Percentiles rank a stretch among this genome's conserved stretches.
phyloP scores from a whole-genome alignment of 352 stramenopile species.

The Pythium periplocum region DNA sequence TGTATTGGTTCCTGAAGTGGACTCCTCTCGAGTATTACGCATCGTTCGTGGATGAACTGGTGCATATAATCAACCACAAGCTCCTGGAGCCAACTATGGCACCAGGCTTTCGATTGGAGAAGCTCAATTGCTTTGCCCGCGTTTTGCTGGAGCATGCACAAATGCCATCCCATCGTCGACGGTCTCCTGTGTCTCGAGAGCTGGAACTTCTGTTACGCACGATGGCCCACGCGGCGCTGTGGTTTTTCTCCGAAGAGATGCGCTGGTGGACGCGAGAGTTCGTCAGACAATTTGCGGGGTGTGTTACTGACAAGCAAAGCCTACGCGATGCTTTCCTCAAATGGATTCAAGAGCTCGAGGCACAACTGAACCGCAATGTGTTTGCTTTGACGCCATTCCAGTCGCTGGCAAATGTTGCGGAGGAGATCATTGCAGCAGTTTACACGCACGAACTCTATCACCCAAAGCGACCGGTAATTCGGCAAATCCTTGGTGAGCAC shows the following conservation, averaged over 20 bases:
- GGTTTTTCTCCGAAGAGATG: conserved; percentile 48
- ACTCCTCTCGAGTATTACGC: conserved; percentile 37
- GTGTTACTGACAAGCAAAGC: conserved; percentile 32
- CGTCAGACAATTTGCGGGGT: conserved; percentile 25
- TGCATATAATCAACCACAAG: conserved; percentile 31
- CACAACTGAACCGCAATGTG: conserved; percentile 40
- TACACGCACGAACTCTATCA: conserved; percentile 51
- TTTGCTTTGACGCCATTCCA: conserved; percentile 30
- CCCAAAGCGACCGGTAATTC: conserved; percentile 34
- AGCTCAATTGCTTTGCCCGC: conserved; percentile 41
- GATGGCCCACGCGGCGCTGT: conserved; percentile 31
- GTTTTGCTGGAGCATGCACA: conserved; percentile 36
- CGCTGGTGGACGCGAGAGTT: conserved; percentile 38
- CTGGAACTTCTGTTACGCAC: conserved; percentile 36
- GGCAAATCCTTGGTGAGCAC: conserved; percentile 42
- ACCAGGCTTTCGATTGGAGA: conserved; percentile 10
- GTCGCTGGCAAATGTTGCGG: conserved; percentile 39
- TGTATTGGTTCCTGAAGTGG: conserved; percentile 45
- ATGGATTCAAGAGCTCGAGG: conserved; percentile 37
- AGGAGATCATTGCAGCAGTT: conserved; percentile 58
- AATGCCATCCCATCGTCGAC: not conserved
- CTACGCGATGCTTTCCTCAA: conserved; percentile 42
- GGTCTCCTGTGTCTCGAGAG: conserved; percentile 19
- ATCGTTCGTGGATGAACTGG: conserved; percentile 41
- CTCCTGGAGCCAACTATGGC: conserved; percentile 24